phyloP scores from a whole-genome alignment of 2,329 filamentous ascomycete genomes.

The Fragosphaeria purpurea region DNA sequence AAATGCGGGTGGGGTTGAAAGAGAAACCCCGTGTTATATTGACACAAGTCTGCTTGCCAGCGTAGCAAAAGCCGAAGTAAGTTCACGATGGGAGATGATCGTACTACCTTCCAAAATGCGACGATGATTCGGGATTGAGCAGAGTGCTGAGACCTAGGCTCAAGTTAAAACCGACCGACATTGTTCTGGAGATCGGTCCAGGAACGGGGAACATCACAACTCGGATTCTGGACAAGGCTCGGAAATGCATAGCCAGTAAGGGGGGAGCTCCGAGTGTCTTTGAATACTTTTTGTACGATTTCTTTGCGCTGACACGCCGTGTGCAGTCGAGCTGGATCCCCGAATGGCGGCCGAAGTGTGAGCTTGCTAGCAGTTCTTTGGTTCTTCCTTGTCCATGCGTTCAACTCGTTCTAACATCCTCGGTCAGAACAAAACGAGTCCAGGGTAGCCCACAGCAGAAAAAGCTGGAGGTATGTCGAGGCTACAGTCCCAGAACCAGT shows the following conservation, averaged over 20 bases:
- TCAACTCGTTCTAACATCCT: constrained; percentile 42
- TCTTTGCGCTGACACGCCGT: neutral
- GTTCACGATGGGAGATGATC: neutral
- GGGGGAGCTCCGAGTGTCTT: too few species aligned
- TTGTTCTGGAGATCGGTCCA: constrained; percentile 85
- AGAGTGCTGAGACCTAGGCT: constrained; percentile 19
- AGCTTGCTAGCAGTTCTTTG: constrained; percentile 49
- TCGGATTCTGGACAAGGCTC: constrained; percentile 77
- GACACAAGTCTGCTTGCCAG: neutral
- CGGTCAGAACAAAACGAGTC: constrained; percentile 60
- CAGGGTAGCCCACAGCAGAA: constrained; percentile 80
- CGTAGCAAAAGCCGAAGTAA: constrained; percentile 14
- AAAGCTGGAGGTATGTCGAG: constrained; percentile 59
- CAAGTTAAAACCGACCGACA: constrained; percentile 80
- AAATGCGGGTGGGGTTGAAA: too few species aligned
- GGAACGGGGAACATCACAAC: constrained; percentile 76
- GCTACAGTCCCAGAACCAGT: too few species aligned
- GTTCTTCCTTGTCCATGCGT: too few species aligned
- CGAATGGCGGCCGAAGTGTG: constrained; percentile 86
- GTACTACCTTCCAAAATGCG: neutral
- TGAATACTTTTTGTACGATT: neutral
- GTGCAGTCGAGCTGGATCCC: constrained; percentile 75
- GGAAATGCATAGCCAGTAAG: constrained; percentile 55
- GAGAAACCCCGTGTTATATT: too few species aligned
- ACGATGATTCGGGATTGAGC: too few species aligned